A percentile compares a stretch with the other conserved stretches of the same genome.
Evolutionary conservation across 129 eudicot genomes (phyloP).

Genomic region (Ambrosia artemisiifolia): DNA sequence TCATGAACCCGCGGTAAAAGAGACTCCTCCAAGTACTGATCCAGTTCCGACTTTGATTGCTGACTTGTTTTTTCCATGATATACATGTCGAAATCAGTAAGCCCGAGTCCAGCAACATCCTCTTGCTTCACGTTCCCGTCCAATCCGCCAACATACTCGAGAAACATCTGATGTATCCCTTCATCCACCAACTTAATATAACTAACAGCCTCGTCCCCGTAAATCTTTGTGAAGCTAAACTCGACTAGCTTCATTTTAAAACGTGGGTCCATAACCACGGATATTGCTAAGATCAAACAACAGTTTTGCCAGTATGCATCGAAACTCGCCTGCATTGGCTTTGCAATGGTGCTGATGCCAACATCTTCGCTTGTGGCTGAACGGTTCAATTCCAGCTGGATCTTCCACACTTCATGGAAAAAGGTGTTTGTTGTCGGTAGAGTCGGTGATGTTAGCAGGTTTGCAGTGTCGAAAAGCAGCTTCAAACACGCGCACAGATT

Average conservation of each 20-base stretch:
- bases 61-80: slow-evolving; percentile 29
- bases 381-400: slow-evolving; percentile 18
- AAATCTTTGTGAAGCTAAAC: slow-evolving; percentile 76
- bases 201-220: slow-evolving; percentile 55
- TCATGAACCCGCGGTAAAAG: slow-evolving; percentile 28
- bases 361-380: slow-evolving; percentile 23
- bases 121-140: slow-evolving; percentile 22
- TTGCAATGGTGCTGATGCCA: slow-evolving; percentile 44
- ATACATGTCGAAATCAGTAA: slow-evolving; percentile 25
- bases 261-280: slow-evolving; percentile 90
- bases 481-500: slow-evolving; percentile 50
- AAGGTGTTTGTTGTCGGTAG: slow-evolving; percentile 22
- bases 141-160: slow-evolving; percentile 53
- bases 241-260: slow-evolving; percentile 88
- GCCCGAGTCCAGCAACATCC: slow-evolving; percentile 9
- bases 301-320: slow-evolving; percentile 66
- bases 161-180: slow-evolving; percentile 80
- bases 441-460: slow-evolving; percentile 32
- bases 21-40: slow-evolving; percentile 29
- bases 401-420: slow-evolving; percentile 31
- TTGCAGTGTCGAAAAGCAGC: slow-evolving; percentile 68
- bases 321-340: slow-evolving; percentile 63
- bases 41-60: slow-evolving; percentile 19
- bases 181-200: slow-evolving; percentile 23
- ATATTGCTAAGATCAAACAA: slow-evolving; percentile 65